Evolutionary conservation across 139 green algal species (phyloP).

Genomic region (Haematococcus sp.): DNA sequence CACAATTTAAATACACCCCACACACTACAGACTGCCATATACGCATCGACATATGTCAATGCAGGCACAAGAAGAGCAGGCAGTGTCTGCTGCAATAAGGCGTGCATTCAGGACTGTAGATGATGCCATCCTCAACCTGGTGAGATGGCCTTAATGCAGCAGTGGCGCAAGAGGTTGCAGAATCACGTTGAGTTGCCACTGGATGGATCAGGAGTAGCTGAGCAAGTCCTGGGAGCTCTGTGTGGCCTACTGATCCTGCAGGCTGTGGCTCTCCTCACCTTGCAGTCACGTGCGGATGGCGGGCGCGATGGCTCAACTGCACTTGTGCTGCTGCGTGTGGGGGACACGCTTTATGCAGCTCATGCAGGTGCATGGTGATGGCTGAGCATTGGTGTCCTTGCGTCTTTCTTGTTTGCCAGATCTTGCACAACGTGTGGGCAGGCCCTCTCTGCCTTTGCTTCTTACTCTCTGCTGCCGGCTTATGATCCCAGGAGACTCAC

Average conservation of each 20-base stretch:
- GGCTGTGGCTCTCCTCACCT: too few relatives aligned
- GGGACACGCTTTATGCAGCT: conserved; percentile 57
- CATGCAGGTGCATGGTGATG: conserved; percentile 46
- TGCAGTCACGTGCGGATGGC: conserved; percentile 27
- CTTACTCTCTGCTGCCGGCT: background rate
- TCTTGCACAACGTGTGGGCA: too few relatives aligned
- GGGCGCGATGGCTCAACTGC: conserved; percentile 64
- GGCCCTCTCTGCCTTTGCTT: too few relatives aligned
- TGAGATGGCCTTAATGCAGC: conserved; percentile 8
- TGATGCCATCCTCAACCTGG: background rate
- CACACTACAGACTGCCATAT: too few relatives aligned
- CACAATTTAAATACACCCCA: too few relatives aligned
- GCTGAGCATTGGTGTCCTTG: background rate
- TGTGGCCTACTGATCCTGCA: too few relatives aligned
- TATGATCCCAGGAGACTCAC: conserved; percentile 46
- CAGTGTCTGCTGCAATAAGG: conserved; percentile 15
- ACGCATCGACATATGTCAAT: background rate
- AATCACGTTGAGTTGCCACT: too few relatives aligned
- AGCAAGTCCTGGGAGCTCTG: too few relatives aligned
- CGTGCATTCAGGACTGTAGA: conserved; percentile 7
- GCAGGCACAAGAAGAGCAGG: conserved; percentile 24
- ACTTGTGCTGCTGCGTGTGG: conserved; percentile 59
- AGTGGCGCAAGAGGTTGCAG: too few relatives aligned
- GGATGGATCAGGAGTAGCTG: too few relatives aligned
- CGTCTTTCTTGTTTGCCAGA: background rate